Evolutionary conservation across 495 filamentous ascomycete species (phyloP).

Genomic region (Talaromyces wortmannii): DNA sequence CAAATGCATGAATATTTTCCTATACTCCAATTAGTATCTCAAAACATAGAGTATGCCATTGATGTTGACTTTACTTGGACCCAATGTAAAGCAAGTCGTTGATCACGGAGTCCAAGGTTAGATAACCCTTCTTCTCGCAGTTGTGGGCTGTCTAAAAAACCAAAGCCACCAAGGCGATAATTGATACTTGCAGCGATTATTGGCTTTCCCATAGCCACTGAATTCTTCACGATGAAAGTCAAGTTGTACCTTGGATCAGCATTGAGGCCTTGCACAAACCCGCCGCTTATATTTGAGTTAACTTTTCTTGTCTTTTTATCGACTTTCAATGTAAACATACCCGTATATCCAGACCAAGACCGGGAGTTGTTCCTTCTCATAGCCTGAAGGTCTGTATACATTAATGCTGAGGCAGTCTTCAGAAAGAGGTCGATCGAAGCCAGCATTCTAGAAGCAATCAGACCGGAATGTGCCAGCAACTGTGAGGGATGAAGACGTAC

Average conservation of each 20-base stretch:
- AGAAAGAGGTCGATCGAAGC: background rate
- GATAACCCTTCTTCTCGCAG: slow-evolving; percentile 38
- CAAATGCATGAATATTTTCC: slow-evolving; percentile 17
- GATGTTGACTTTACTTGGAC: slow-evolving; percentile 14
- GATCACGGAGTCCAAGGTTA: slow-evolving; percentile 37
- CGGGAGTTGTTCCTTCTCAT: background rate
- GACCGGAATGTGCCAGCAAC: background rate
- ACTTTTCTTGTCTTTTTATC: no score
- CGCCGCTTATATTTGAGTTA: slow-evolving; percentile 8
- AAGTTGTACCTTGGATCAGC: slow-evolving; percentile 36
- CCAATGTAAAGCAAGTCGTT: slow-evolving; percentile 42
- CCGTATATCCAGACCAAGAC: background rate
- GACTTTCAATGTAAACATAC: no score
- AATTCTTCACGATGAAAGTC: slow-evolving; percentile 40
- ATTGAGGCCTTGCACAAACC: slow-evolving; percentile 12
- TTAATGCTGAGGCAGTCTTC: background rate
- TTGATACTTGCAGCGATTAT: slow-evolving; percentile 31
- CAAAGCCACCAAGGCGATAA: slow-evolving; percentile 44
- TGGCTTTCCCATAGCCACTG: slow-evolving; percentile 33
- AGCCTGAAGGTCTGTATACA: background rate
- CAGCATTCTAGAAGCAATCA: background rate
- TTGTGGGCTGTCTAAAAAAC: slow-evolving; percentile 34
- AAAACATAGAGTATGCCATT: no score
- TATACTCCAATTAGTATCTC: no score
- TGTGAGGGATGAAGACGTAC: background rate